Percentiles rank a stretch among this genome's conserved stretches.
Evolutionary conservation across 257 asterid species (phyloP).

Genomic region (Marsdenia floribunda): DNA sequence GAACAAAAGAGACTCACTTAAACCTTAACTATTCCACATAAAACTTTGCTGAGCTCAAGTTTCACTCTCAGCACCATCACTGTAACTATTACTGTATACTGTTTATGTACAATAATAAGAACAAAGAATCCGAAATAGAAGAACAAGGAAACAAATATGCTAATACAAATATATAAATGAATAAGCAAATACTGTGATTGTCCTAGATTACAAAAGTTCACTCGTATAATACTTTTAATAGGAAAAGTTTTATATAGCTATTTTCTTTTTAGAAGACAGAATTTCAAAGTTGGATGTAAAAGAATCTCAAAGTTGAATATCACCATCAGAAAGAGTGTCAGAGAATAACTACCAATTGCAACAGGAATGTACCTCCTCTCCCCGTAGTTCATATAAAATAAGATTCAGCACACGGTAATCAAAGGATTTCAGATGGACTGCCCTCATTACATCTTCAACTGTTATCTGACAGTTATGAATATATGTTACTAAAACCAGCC

Average conservation of each 20-base stretch:
- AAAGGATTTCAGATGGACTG: conserved; percentile 82
- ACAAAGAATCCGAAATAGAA: neutral
- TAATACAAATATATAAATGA: neutral
- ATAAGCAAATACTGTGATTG: neutral
- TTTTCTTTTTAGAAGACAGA: neutral
- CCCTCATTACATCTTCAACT: conserved; percentile 68
- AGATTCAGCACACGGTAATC: conserved; percentile 90
- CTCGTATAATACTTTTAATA: neutral
- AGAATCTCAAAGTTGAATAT: neutral
- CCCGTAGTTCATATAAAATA: conserved; percentile 65
- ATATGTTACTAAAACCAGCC: conserved; percentile 23
- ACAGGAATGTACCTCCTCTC: conserved; percentile 51
- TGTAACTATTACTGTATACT: neutral
- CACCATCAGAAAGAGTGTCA: neutral
- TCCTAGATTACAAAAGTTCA: neutral
- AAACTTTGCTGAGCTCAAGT: neutral
- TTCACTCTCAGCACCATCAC: neutral
- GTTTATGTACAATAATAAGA: neutral
- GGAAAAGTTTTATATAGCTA: too few relatives aligned
- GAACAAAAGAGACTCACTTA: neutral
- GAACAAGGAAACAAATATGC: neutral
- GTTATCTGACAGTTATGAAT: conserved; percentile 41
- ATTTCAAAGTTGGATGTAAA: neutral
- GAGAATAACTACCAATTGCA: neutral
- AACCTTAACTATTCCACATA: neutral